Conservation (phyloP, 1,284 basidiomycete genomes). For the Vanrija sp. region DNA sequence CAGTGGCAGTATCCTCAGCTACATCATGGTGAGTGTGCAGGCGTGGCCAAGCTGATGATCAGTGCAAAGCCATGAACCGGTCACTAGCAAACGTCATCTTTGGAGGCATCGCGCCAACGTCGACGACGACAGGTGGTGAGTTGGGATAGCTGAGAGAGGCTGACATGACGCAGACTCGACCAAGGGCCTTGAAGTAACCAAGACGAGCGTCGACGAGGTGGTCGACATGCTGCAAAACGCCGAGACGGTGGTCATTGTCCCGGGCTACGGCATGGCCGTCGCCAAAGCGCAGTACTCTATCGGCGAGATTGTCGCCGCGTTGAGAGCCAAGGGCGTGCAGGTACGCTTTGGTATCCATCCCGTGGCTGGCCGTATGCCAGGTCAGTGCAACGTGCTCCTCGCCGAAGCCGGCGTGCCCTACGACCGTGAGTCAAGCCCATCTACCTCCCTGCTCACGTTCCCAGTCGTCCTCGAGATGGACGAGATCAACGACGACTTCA, state of each 20-base stretch:
- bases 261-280: constrained; percentile 81
- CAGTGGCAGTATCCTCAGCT: constrained; percentile 80
- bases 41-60: neutral
- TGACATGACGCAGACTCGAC: constrained; percentile 56
- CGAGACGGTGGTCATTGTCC: constrained; percentile 79
- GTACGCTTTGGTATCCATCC: constrained; percentile 54
- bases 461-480: constrained; percentile 83
- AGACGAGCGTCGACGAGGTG: constrained; percentile 70
- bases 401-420: constrained; percentile 84
- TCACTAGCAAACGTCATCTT: constrained; percentile 31
- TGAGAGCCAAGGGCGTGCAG: constrained; percentile 66
- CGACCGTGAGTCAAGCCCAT: constrained; percentile 59
- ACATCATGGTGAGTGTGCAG: constrained; percentile 67
- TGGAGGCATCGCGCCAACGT: constrained; percentile 65
- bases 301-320: constrained; percentile 68
- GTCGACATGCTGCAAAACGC: constrained; percentile 70
- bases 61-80: constrained; percentile 82
- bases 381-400: constrained; percentile 75
- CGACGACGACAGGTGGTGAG: constrained; percentile 43
- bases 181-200: constrained; percentile 66
- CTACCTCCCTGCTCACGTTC: constrained; percentile 3
- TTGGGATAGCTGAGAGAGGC: neutral
- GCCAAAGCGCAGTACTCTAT: constrained; percentile 83
- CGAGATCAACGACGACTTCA: constrained; percentile 84
- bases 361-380: constrained; percentile 45